phyloP scores from a whole-genome alignment of 2,329 filamentous ascomycete species.

The Scopulariopsis brevicaulis region DNA sequence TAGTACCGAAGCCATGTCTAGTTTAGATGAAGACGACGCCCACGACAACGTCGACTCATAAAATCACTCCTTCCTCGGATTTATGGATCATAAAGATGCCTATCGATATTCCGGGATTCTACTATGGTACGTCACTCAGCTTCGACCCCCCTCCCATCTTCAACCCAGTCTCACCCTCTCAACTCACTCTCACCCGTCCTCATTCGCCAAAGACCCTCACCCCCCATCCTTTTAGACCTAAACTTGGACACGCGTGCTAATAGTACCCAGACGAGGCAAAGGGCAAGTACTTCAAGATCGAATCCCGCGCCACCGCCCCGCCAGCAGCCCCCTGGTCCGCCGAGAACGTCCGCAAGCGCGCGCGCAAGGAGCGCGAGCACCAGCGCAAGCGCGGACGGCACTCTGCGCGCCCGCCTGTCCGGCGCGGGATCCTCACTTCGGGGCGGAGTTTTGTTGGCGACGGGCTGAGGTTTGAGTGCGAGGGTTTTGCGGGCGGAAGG shows the following conservation, averaged over 20 bases:
- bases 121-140: conserved; percentile 29
- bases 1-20: too few relatives aligned
- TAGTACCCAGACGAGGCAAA: conserved; percentile 35
- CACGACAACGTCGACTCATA: too few relatives aligned
- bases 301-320: conserved; percentile 42
- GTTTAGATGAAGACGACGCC: too few relatives aligned
- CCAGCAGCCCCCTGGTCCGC: conserved; percentile 39
- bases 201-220: background rate
- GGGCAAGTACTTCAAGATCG: conserved; percentile 58
- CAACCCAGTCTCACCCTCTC: background rate
- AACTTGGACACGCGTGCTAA: background rate
- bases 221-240: background rate
- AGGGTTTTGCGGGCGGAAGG: background rate
- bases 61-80: too few relatives aligned
- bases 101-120: conserved; percentile 37
- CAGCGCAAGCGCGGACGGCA: conserved; percentile 22
- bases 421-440: conserved; percentile 16
- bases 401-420: conserved; percentile 14
- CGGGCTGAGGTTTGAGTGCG: conserved; percentile 9
- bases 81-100: background rate
- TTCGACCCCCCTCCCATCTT: background rate
- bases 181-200: background rate
- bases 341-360: conserved; percentile 46
- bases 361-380: conserved; percentile 25
- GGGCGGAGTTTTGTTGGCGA: conserved; percentile 11